Conservation (phyloP, 1,139 yeast genomes). For the Pichia sp. region DNA sequence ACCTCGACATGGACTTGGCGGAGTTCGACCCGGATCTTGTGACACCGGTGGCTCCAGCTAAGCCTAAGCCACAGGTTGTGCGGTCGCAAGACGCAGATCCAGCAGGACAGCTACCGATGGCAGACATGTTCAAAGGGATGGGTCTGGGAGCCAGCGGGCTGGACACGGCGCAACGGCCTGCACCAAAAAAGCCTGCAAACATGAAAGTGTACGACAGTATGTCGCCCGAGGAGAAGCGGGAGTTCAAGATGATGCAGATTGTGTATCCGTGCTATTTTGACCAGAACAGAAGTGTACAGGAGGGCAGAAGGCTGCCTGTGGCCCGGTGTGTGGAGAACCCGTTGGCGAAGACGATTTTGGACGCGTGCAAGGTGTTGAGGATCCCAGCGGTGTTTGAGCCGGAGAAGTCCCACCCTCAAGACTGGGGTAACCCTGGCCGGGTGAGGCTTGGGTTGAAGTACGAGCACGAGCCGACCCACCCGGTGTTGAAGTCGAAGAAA, state of each 20-base stretch:
- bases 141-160: slow-evolving; percentile 16
- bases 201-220: slow-evolving; percentile 16
- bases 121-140: slow-evolving; percentile 25
- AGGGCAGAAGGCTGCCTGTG: slow-evolving; percentile 77
- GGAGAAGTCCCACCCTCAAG: slow-evolving; percentile 91
- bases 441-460: slow-evolving; percentile 65
- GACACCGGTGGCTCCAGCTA: slow-evolving; percentile 67
- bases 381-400: slow-evolving; percentile 65
- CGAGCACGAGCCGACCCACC: slow-evolving; percentile 41
- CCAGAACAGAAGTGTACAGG: slow-evolving; percentile 61
- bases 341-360: slow-evolving; percentile 74
- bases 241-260: slow-evolving; percentile 64
- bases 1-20: slow-evolving; percentile 88
- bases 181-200: slow-evolving; percentile 1
- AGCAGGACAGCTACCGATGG: slow-evolving; percentile 21
- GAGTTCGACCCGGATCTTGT: slow-evolving; percentile 74
- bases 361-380: slow-evolving; percentile 49
- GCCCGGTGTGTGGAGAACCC: slow-evolving; percentile 79
- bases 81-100: slow-evolving; percentile 59
- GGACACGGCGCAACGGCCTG: slow-evolving; percentile 3
- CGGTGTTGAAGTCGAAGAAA: slow-evolving; percentile 54
- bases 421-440: slow-evolving; percentile 95
- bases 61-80: slow-evolving; percentile 52
- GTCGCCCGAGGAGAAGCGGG: slow-evolving; percentile 46
- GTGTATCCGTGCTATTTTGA: slow-evolving; percentile 94